Conservation (phyloP, 345 rosid species). For the Aquilaria malaccensis region DNA sequence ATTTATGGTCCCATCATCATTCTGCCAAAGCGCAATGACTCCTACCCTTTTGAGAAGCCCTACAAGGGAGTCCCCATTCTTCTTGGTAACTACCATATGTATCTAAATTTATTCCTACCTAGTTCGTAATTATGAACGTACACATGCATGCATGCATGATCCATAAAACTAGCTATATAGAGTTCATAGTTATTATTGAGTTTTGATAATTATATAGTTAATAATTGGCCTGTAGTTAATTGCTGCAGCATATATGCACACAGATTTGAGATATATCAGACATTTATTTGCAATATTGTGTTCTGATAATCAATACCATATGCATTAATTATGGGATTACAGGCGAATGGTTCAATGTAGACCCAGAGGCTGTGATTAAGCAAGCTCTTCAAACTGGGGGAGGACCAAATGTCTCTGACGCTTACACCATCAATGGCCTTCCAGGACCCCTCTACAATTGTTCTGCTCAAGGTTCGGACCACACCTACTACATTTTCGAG, state of each 20-base stretch:
- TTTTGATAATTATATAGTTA: no score
- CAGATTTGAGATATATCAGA: no score
- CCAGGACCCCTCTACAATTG: conserved; percentile 66
- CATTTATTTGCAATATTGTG: no score
- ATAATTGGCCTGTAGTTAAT: no score
- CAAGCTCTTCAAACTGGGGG: conserved; percentile 50
- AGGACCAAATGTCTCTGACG: conserved; percentile 57
- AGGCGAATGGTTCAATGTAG: conserved; percentile 65
- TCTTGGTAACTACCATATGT: conserved; percentile 27
- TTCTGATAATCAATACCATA: not conserved
- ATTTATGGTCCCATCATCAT: conserved; percentile 52
- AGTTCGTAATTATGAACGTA: not conserved
- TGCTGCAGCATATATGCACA: no score
- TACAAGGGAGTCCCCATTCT: conserved; percentile 48
- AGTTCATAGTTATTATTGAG: no score
- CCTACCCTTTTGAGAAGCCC: conserved; percentile 55
- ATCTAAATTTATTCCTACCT: no score
- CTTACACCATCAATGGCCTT: conserved; percentile 52
- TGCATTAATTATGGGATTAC: conserved; percentile 6
- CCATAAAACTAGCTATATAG: no score
- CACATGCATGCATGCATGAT: not conserved
- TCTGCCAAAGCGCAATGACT: conserved; percentile 36
- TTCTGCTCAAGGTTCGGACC: conserved; percentile 37
- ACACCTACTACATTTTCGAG: no score
- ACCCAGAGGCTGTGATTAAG: conserved; percentile 45